These are phyloP conservation scores for Thraustochytrium striatum DNA, from an alignment of 352 stramenopile genomes.

Conservation along the genomic window DNA sequence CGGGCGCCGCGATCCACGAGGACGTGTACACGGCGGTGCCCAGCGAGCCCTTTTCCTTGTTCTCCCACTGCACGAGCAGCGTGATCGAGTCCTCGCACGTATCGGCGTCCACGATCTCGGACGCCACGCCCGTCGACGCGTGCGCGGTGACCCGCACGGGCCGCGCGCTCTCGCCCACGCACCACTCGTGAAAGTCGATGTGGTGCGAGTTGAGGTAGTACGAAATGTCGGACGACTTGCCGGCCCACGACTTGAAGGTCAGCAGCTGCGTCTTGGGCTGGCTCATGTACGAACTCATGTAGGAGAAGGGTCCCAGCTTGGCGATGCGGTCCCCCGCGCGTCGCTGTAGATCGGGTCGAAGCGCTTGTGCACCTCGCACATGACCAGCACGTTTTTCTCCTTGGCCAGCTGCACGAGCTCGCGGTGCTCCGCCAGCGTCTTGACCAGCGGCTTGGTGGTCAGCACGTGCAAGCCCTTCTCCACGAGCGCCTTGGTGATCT, in stretches of 20 bases:
- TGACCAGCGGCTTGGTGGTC: slow-evolving; percentile 83
- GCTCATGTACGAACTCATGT: slow-evolving; percentile 84
- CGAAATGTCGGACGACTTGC: slow-evolving; percentile 77
- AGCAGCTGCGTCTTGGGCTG: slow-evolving; percentile 83
- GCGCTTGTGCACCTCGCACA: slow-evolving; percentile 76
- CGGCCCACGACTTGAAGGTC: slow-evolving; percentile 82
- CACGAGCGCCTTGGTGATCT: slow-evolving; percentile 74
- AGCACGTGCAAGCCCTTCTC: slow-evolving; percentile 76
- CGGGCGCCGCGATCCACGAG: slow-evolving; percentile 73
- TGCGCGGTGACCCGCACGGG: slow-evolving; percentile 70
- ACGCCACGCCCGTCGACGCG: slow-evolving; percentile 69
- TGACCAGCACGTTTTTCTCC: slow-evolving; percentile 65
- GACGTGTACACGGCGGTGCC: slow-evolving; percentile 74
- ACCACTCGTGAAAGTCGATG: slow-evolving; percentile 84
- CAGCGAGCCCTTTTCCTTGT: slow-evolving; percentile 61
- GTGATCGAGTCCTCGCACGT: slow-evolving; percentile 85
- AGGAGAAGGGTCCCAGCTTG: slow-evolving; percentile 72
- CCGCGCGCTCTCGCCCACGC: slow-evolving; percentile 57
- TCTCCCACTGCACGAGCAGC: slow-evolving; percentile 78
- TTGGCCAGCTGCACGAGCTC: slow-evolving; percentile 64
- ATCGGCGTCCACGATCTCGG: slow-evolving; percentile 60
- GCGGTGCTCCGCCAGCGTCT: slow-evolving; percentile 73
- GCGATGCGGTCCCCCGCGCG: slow-evolving; percentile 69
- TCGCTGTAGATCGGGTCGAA: slow-evolving; percentile 85
- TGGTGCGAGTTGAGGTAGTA: slow-evolving; percentile 89